Base-by-base conservation (phyloP, 106 monocot species). In the Apostasia ramifera region DNA sequence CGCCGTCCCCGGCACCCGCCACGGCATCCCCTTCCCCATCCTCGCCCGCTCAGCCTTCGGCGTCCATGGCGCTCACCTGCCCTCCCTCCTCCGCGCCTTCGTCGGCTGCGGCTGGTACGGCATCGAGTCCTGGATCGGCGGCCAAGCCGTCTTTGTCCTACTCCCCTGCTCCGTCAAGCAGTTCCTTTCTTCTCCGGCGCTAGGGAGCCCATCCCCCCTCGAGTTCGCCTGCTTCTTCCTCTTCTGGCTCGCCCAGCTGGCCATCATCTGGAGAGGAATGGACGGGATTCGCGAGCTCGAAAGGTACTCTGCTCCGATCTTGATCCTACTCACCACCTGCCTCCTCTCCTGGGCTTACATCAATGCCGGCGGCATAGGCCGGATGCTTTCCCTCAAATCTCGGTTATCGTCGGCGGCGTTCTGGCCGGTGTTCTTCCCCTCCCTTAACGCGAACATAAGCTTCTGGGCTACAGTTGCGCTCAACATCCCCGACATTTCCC, bases 61-160 rank as follows among this genome's bases (percentile, higher is more conserved):
- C 49, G 66, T 77, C 60, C 73, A 44, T 70, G 95, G 95, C 11
- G 79, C 88, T 8, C 91, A 88, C 74, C 50, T 95, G 52, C 89
- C 95, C 38, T 47, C 91, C 55, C 81, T 95, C 53, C 81, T 89
- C 47, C 88, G 92, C 6, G 83, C 95, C 5, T 73, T 95, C 61
- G 92, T 95, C 47, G 95, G 83, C 45, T 95, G 95, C 78, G 95
- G 95, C 39, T 95, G 95, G 95, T 95, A 73, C 70, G 88, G 88
- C 51, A 95, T 95, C 70, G 91, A 92, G 63, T 69, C 91, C 8
- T 95, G 95, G 95, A 95, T 95, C 58, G 95, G 89, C 44, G 95
- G 92, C 46, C 60, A 80, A n/a, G 84, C 92, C 45, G 40, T 92
- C 6, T 88, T 86, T 68, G 59, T 86, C 39, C 84, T 97, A 45